Evolutionary conservation across 2,329 filamentous ascomycete genomes (phyloP).

Genomic region (Hypoxylon sp.): DNA sequence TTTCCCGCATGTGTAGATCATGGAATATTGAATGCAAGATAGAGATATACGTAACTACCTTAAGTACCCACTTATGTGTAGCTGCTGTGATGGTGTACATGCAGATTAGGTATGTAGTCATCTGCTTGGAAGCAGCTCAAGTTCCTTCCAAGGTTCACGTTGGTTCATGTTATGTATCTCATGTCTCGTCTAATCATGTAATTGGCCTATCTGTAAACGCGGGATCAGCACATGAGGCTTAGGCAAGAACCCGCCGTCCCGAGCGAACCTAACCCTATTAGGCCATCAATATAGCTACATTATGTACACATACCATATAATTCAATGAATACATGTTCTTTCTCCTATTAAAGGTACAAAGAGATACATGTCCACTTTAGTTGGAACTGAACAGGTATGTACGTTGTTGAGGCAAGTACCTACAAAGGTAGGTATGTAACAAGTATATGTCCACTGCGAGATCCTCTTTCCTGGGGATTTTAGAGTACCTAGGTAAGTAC

Average conservation of each 20-base stretch:
- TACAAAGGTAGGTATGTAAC: no score
- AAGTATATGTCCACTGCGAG: neutral
- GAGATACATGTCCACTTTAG: neutral
- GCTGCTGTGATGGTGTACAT: no score
- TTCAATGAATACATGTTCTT: neutral
- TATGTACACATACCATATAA: no score
- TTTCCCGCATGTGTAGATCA: no score
- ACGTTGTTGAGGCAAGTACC: no score
- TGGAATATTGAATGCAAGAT: no score
- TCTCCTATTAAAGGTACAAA: neutral
- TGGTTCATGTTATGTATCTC: constrained; percentile 21
- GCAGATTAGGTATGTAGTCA: neutral
- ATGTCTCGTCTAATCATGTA: constrained; percentile 15
- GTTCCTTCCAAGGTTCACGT: no score
- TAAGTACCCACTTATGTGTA: no score
- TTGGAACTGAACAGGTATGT: no score
- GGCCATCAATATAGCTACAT: neutral
- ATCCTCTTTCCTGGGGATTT: neutral
- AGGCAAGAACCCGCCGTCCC: constrained; percentile 12
- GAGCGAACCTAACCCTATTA: neutral
- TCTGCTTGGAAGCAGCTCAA: neutral
- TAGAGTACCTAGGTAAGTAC: neutral
- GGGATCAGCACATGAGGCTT: neutral
- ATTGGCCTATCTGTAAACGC: constrained; percentile 11
- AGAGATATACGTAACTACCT: no score